These are phyloP conservation scores for Gracilaria domingensis DNA, from an alignment of 23 red algal species.

Conservation along the genomic window DNA sequence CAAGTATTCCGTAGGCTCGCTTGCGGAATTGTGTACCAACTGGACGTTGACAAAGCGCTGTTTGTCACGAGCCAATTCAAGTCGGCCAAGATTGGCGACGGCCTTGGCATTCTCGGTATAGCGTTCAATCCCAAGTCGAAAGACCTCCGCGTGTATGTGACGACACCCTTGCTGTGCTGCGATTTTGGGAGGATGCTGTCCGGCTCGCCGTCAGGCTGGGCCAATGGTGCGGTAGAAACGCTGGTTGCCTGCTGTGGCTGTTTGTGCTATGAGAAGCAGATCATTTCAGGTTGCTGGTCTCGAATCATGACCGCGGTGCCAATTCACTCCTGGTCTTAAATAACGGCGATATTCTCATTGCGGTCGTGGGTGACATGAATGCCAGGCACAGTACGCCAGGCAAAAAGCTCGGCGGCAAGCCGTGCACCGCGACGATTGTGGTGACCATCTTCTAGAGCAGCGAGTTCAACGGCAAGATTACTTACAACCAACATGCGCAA, in stretches of 20 bases:
- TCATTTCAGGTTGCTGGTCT: conserved; percentile 51
- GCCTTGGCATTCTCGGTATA: conserved; percentile 45
- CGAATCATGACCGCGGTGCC: conserved; percentile 72
- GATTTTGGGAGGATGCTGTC: not conserved
- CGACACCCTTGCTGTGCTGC: conserved; percentile 33
- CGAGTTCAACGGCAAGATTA: conserved; percentile 65
- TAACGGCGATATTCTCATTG: conserved; percentile 52
- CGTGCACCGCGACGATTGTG: conserved; percentile 35
- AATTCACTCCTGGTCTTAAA: conserved; percentile 39
- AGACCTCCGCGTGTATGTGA: conserved; percentile 33
- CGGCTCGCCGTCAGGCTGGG: conserved; percentile 13
- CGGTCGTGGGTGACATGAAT: conserved; percentile 56
- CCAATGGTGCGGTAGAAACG: conserved; percentile 36
- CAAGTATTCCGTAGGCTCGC: conserved; percentile 49
- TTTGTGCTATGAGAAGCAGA: conserved; percentile 29
- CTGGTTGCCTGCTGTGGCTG: conserved; percentile 15
- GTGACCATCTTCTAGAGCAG: conserved; percentile 50
- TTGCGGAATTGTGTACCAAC: conserved; percentile 33
- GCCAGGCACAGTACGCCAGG: conserved; percentile 46
- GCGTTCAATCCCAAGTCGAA: conserved; percentile 55
- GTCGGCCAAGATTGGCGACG: conserved; percentile 16
- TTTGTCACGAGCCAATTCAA: conserved; percentile 23
- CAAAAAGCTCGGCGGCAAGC: conserved; percentile 17
- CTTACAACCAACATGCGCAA: conserved; percentile 43
- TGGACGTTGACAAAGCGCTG: conserved; percentile 22